Percentiles rank a stretch among this genome's conserved stretches.
Evolutionary conservation across 495 filamentous ascomycete species (phyloP).

Genomic region (Oidiodendron maius): DNA sequence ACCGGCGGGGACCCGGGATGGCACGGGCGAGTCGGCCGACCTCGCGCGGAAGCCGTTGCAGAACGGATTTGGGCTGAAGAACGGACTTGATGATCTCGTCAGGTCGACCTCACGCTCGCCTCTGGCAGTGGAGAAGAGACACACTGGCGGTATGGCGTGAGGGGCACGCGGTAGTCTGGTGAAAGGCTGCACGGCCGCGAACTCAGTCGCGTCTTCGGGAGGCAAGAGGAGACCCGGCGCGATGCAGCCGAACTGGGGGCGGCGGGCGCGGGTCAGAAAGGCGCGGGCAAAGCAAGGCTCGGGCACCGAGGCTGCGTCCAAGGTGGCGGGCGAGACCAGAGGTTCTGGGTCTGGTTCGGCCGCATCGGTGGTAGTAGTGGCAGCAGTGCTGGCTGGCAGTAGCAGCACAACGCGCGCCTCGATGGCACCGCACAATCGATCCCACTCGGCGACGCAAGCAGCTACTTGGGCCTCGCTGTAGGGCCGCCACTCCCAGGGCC

Average conservation of each 20-base stretch:
- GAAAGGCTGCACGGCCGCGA: conserved; percentile 22
- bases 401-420: no score
- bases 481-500: conserved; percentile 3
- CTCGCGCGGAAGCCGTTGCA: conserved; percentile 3
- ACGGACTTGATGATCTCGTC: conserved; percentile 12
- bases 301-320: conserved; percentile 28
- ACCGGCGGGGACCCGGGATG: conserved; percentile 10
- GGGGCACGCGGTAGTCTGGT: conserved; percentile 14
- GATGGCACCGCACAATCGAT: conserved; percentile 18
- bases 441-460: conserved; percentile 11
- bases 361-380: no score
- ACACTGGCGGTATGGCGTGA: conserved; percentile 16
- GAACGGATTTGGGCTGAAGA: conserved; percentile 7
- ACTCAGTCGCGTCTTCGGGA: conserved; percentile 20
- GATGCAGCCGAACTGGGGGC: conserved; percentile 28
- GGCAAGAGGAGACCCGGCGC: conserved; percentile 32
- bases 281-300: conserved; percentile 26
- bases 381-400: no score
- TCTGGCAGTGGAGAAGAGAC: conserved; percentile 22
- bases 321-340: conserved; percentile 19
- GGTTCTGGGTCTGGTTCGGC: no score
- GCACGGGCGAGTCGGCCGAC: neutral
- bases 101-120: conserved; percentile 16
- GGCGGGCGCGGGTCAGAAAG: conserved; percentile 25
- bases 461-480: conserved; percentile 19